phyloP scores from a whole-genome alignment of 768 basidiomycete species.

The Pulveroboletus sp. region DNA sequence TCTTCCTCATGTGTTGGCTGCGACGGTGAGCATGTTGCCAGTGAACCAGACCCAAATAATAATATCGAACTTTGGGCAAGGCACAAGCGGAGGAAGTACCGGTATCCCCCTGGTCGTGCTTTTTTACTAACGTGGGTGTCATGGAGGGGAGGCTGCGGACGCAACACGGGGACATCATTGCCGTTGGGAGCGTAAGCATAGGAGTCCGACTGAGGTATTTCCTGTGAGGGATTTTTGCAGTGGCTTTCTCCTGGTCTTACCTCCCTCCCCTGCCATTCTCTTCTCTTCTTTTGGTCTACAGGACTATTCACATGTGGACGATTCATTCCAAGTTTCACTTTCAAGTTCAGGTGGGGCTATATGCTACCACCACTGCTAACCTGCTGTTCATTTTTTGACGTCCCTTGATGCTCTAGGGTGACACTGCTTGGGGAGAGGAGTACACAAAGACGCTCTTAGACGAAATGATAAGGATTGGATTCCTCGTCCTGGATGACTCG shows the following conservation, averaged over 20 bases:
- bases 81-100: too few species aligned
- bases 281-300: background rate
- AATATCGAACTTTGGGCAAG: too few species aligned
- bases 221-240: slow-evolving; percentile 1
- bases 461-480: slow-evolving; percentile 13
- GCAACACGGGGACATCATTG: too few species aligned
- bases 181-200: background rate
- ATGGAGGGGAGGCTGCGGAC: too few species aligned
- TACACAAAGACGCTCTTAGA: slow-evolving; percentile 10
- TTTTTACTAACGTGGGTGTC: too few species aligned
- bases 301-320: slow-evolving; percentile 16
- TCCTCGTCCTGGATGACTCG: slow-evolving; percentile 9
- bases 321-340: slow-evolving; percentile 13
- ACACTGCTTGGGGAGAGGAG: slow-evolving; percentile 20
- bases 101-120: too few species aligned
- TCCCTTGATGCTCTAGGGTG: slow-evolving; percentile 5
- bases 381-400: background rate
- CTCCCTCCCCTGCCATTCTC: too few species aligned
- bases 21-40: too few species aligned
- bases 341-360: slow-evolving; percentile 9
- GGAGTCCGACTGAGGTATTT: background rate
- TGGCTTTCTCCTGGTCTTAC: background rate
- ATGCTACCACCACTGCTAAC: background rate
- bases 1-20: too few species aligned
- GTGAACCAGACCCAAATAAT: too few species aligned